Evolutionary conservation across 768 basidiomycete species (phyloP), one percentile per base, ranked within the genome.

Genomic region (Pulveroboletus frians): DNA sequence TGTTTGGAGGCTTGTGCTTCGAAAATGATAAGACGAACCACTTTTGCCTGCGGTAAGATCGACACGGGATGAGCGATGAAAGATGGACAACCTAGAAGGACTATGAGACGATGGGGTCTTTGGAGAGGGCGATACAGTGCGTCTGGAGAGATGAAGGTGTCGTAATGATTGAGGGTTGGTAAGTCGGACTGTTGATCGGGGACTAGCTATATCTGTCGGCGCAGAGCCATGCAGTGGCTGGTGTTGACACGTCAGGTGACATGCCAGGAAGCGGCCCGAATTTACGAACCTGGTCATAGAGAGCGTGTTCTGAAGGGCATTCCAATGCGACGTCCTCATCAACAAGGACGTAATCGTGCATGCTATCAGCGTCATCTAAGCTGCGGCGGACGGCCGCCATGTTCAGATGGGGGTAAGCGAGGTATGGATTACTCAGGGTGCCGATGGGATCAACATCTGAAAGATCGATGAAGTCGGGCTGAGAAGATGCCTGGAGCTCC

Each of bases 1-100:
- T 15, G 75, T 72, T 35, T 77, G 75, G 45, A 78, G 60, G 61
- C 81, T 83, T 3, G 76, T 66, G 14, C 76, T 77, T 50, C 77
- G 69, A 52, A 60, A 70, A 59, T 84, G 79, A 45, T 67, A 69
- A 40, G 66, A 56, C 29, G 62, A 55, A 26, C 58, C 54, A 21
- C 35, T 65, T 48, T 61, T 58, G 41, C 54, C 56, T 18, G 69
- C 64, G n/a, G 55, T 49, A 39, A 66, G 57, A 47, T 64, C 54
- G 15, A 32, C 54, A 53, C 51, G 58, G 18, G 66, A 60, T 34
- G 55, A 70, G 59, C 40, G 73, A 34, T 69, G 68, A 74, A 76
- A 58, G 47, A 81, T 64, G 43, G 74, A 74, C 32, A 76, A 57
- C 39, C 74, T 69, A 6, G 76, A 71, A 23, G 72, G 58, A 44